Evolutionary conservation across 2,329 filamentous ascomycete species (phyloP).

Genomic region (Thermoascus crustaceus): DNA sequence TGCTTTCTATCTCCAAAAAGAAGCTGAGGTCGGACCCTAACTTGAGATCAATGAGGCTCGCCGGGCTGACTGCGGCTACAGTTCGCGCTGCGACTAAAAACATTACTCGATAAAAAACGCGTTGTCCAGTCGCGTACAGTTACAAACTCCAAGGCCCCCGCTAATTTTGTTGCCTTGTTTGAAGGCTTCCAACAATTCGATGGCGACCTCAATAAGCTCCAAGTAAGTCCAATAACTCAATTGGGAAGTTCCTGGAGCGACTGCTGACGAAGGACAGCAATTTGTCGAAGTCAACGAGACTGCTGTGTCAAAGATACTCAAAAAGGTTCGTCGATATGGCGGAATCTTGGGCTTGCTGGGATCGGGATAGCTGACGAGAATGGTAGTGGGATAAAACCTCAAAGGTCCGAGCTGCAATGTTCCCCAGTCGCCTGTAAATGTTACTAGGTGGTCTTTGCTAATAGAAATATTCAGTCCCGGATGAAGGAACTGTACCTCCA

Average conservation of each 20-base stretch:
- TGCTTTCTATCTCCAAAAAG: constrained; percentile 93
- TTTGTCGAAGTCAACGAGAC: constrained; percentile 98
- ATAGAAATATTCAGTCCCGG: constrained; percentile 55
- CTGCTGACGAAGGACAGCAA: constrained; percentile 50
- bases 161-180: constrained; percentile 88
- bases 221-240: constrained; percentile 35
- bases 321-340: constrained; percentile 56
- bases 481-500: constrained; percentile 97
- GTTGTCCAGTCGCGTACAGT: constrained; percentile 72
- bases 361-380: constrained; percentile 14
- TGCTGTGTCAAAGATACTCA: constrained; percentile 95
- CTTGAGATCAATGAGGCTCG: constrained; percentile 4
- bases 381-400: constrained; percentile 93
- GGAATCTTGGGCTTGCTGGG: constrained; percentile 7
- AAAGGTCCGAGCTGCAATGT: constrained; percentile 50
- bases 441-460: constrained; percentile 19
- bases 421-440: constrained; percentile 8
- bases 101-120: constrained; percentile 89
- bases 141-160: constrained; percentile 74
- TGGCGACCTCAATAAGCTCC: constrained; percentile 91
- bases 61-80: constrained; percentile 29
- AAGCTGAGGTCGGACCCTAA: constrained; percentile 67
- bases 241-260: background rate
- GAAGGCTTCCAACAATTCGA: constrained; percentile 97
- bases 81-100: constrained; percentile 89